Conservation (phyloP, 1,284 basidiomycete genomes). For the Malassezia slooffiae region DNA sequence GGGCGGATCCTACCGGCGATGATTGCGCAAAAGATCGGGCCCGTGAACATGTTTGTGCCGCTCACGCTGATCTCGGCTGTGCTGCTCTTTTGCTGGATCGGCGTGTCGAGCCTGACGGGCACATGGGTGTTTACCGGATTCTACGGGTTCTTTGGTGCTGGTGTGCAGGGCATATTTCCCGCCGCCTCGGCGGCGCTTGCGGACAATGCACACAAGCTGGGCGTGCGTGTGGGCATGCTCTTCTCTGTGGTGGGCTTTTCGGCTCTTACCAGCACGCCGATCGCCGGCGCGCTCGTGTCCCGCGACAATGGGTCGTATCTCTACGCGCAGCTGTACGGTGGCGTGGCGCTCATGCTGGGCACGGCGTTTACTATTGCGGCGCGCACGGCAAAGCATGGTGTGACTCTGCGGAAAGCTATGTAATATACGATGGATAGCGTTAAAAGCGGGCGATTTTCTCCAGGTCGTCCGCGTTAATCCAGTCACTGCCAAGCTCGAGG, state of each 20-base stretch:
- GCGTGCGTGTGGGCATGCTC: not conserved
- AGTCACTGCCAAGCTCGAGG: conserved; percentile 20
- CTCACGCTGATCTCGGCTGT: not conserved
- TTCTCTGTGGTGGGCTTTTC: not conserved
- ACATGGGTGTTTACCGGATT: conserved; percentile 4
- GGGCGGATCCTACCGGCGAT: conserved; percentile 1
- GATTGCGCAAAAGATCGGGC: not conserved
- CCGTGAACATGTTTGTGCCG: not conserved
- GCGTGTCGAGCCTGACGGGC: not conserved
- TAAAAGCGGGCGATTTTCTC: conserved; percentile 19
- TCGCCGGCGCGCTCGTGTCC: conserved; percentile 1
- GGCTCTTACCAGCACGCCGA: not conserved
- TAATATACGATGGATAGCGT: not conserved
- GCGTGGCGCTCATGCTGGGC: not conserved
- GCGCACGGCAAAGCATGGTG: too few relatives aligned
- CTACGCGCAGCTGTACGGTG: conserved; percentile 1
- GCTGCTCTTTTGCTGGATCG: not conserved
- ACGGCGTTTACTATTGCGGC: not conserved
- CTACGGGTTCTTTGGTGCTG: conserved; percentile 4
- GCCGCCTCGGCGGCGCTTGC: not conserved
- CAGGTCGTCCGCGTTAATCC: conserved; percentile 30
- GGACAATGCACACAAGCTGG: conserved; percentile 1
- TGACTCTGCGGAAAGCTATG: too few relatives aligned
- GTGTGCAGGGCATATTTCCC: not conserved
- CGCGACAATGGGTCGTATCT: not conserved